phyloP scores from a whole-genome alignment of 148 eudicot genomes.

The Pouteria glomerata region DNA sequence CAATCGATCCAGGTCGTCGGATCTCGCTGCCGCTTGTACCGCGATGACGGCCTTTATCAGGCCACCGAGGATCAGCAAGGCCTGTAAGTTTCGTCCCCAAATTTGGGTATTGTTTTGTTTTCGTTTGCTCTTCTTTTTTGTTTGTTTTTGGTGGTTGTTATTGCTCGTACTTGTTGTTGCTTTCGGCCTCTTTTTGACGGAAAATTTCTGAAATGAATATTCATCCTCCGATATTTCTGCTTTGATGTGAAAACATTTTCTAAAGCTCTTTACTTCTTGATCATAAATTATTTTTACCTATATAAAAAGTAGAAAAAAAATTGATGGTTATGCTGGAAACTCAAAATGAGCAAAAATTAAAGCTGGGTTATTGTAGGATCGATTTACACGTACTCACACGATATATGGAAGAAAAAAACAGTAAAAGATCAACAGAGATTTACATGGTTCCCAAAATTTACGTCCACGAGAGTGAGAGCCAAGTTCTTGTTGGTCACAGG shows the following conservation, averaged over 20 bases:
- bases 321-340: too few relatives aligned
- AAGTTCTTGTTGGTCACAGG: too few relatives aligned
- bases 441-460: too few relatives aligned
- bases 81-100: constrained; percentile 35
- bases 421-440: too few relatives aligned
- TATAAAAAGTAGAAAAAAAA: too few relatives aligned
- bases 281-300: not conserved
- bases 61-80: constrained; percentile 89
- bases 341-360: too few relatives aligned
- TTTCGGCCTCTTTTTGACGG: not conserved
- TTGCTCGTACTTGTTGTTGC: not conserved
- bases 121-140: not conserved
- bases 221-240: not conserved
- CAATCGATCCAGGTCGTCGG: constrained; percentile 55
- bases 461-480: too few relatives aligned
- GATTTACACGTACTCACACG: too few relatives aligned
- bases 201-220: not conserved
- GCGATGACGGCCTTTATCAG: constrained; percentile 53
- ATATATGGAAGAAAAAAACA: too few relatives aligned
- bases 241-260: not conserved
- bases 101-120: not conserved
- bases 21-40: constrained; percentile 43
- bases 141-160: not conserved
- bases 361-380: too few relatives aligned
- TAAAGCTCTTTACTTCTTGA: not conserved